phyloP scores from a whole-genome alignment of 352 stramenopile genomes.

The Phytophthora ramorum region DNA sequence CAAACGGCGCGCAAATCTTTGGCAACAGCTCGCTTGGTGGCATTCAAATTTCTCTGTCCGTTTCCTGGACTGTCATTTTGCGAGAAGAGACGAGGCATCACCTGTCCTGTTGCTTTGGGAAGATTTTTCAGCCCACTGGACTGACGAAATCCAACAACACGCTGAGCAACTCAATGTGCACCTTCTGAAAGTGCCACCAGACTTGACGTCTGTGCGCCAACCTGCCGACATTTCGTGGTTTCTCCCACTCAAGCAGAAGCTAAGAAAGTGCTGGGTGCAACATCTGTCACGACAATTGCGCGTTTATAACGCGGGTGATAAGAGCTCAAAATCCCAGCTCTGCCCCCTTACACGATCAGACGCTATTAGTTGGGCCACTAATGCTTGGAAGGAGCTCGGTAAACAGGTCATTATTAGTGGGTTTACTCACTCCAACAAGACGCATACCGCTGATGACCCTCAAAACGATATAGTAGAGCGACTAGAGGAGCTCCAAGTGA shows the following conservation, averaged over 20 bases:
- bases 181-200: background rate
- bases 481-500: background rate
- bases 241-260: background rate
- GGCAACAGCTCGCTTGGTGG: background rate
- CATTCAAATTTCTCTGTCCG: background rate
- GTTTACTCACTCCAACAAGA: background rate
- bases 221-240: background rate
- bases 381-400: background rate
- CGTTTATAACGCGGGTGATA: too few species aligned
- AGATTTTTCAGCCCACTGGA: constrained; percentile 10
- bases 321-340: background rate
- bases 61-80: constrained; percentile 10
- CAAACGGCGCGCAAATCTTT: background rate
- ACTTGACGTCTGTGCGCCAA: background rate
- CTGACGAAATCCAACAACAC: background rate
- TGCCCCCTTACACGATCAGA: background rate
- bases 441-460: background rate
- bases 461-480: background rate
- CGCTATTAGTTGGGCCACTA: background rate
- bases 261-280: background rate
- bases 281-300: background rate
- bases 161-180: background rate
- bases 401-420: background rate
- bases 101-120: constrained; percentile 1
- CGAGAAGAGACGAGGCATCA: background rate